phyloP scores from a whole-genome alignment of 345 rosid species.

The Firmiana major region DNA sequence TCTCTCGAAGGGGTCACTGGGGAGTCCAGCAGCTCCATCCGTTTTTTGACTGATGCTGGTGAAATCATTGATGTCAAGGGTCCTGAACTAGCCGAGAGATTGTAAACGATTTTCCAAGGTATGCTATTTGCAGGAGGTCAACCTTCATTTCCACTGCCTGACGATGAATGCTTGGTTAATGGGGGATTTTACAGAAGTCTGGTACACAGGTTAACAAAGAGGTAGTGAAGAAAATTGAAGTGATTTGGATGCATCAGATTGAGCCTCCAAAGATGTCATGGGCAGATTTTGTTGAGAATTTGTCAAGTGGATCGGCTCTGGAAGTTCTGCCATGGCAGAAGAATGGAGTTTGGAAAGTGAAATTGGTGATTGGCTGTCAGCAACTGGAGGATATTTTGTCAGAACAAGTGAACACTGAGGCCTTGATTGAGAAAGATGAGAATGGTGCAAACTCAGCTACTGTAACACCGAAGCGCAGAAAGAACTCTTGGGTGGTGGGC shows the following conservation, averaged over 20 bases:
- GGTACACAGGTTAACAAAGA: neutral
- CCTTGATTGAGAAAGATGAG: slow-evolving; percentile 68
- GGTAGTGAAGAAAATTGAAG: slow-evolving; percentile 8
- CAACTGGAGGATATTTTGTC: slow-evolving; percentile 68
- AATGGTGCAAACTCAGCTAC: slow-evolving; percentile 42
- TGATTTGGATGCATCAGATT: neutral
- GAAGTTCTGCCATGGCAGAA: slow-evolving; percentile 50
- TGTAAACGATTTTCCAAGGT: slow-evolving; percentile 33
- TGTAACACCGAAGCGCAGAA: slow-evolving; percentile 20
- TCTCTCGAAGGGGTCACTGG: slow-evolving; percentile 35
- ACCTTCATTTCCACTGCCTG: slow-evolving; percentile 28
- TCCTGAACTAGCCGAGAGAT: slow-evolving; percentile 45
- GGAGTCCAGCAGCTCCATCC: slow-evolving; percentile 8
- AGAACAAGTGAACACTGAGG: slow-evolving; percentile 56
- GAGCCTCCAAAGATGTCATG: slow-evolving; percentile 23
- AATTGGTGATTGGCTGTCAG: slow-evolving; percentile 50
- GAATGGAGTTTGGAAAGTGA: slow-evolving; percentile 74
- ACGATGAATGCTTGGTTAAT: slow-evolving; percentile 28
- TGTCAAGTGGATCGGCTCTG: slow-evolving; percentile 25
- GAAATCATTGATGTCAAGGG: slow-evolving; percentile 29
- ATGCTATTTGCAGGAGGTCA: slow-evolving; percentile 35
- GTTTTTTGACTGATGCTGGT: slow-evolving; percentile 38
- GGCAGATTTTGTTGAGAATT: slow-evolving; percentile 20
- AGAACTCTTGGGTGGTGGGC: slow-evolving; percentile 24
- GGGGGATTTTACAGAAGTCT: slow-evolving; percentile 29